Percentiles rank a stretch among this genome's conserved stretches.
Conservation (phyloP, 73 alveolate genomes). For the Tetrahymena malaccensis region DNA sequence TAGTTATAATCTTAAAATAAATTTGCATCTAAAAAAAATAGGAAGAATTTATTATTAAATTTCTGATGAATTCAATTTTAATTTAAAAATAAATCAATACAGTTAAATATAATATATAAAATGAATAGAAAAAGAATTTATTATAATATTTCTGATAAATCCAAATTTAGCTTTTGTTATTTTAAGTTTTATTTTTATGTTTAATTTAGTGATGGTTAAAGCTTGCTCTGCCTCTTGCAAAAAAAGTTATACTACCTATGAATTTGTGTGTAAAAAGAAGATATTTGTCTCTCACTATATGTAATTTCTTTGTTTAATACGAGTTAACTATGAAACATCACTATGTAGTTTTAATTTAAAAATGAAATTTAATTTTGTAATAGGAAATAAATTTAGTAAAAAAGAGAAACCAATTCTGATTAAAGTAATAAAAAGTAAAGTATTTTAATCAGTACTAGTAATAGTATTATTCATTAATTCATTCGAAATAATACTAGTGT, state of each 20-base stretch:
- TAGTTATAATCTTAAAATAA: neutral
- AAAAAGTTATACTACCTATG: neutral
- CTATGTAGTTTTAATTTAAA: too few species aligned
- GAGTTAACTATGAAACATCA: neutral
- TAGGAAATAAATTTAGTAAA: neutral
- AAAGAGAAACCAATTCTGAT: neutral
- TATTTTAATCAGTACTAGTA: too few species aligned
- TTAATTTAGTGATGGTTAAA: neutral
- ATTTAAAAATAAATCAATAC: neutral
- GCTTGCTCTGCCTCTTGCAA: neutral
- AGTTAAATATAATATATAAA: neutral
- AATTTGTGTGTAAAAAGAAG: too few species aligned
- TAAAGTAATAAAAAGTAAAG: too few species aligned
- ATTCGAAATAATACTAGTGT: too few species aligned
- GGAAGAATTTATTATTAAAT: neutral
- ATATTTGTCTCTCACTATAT: neutral
- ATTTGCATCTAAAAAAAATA: neutral
- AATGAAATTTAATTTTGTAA: neutral
- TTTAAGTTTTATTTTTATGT: too few species aligned
- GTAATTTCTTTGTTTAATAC: too few species aligned
- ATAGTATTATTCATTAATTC: too few species aligned
- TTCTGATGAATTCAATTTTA: neutral
- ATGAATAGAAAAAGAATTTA: neutral
- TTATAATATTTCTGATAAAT: neutral
- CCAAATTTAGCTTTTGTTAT: neutral